Base-by-base conservation (phyloP, 345 rosid genomes). In the Pugionium cornutum region DNA sequence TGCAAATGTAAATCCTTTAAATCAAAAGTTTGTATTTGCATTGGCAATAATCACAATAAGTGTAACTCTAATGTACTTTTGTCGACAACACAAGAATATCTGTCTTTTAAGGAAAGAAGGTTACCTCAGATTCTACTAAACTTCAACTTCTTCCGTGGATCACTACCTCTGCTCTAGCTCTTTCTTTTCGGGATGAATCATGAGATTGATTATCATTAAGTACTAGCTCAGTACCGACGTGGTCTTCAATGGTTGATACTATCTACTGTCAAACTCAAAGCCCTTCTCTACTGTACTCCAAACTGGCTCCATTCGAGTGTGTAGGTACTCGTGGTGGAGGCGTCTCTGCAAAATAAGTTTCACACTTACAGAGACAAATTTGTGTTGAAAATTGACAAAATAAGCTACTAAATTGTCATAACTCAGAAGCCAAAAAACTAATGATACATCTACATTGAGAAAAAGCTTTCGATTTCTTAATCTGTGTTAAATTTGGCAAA, bases 241-340 rank as follows among this genome's bases (percentile, higher is more conserved):
- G 89, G 82, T 79, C 89, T 86, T 77, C 78, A 33, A 43, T 75
- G 88, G 64, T 74, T 40, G 7, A 6, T 36, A 5, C 40, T 73
- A 70, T 92, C 92, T 79, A 77, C 47, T 42, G 83, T 28, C 9
- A 86, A 62, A 67, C 94, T 86, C n/a, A 75, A 76, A 77, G 68
- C 76, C 77, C 95, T 84, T 68, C 83, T 81, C 83, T 82, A 81
- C 83, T 81, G 72, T 76, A 79, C 58, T 82, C 88, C 73, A 82
- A 81, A 76, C 81, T 73, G 32, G 64, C 63, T 60, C 91, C 89
- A 70, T 84, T 83, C 54, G 53, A 55, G 63, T 80, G 64, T 45
- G 56, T 65, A 11, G 83, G 68, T 72, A 79, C 81, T 56, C 89
- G 92, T 47, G 89, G 79, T 11, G 89, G 82, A 50, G 77, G 73